Conservation (phyloP, 495 filamentous ascomycete species). For the Aspergillus biplanus region DNA sequence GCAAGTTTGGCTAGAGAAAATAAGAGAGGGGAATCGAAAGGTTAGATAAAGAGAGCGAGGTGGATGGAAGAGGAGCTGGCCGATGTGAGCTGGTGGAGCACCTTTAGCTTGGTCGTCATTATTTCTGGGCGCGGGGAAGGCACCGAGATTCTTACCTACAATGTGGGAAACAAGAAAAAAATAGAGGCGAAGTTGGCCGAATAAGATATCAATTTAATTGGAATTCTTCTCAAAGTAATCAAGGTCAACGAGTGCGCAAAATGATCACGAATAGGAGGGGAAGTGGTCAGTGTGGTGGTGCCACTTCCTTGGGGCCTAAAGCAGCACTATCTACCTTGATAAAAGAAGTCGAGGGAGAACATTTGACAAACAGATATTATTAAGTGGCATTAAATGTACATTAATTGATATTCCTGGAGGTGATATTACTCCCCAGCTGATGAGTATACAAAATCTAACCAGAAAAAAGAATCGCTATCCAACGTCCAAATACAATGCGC, state of each 20-base stretch:
- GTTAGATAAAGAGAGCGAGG: not conserved
- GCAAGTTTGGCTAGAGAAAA: not conserved
- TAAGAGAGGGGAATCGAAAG: not conserved
- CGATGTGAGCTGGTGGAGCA: slow-evolving; percentile 2
- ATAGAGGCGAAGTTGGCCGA: no score
- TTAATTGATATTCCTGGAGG: no score
- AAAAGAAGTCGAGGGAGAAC: not conserved
- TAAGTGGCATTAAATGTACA: no score
- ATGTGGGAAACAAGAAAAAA: not conserved
- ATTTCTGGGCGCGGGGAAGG: slow-evolving; percentile 5
- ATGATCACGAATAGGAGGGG: no score
- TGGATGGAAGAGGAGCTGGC: slow-evolving; percentile 1
- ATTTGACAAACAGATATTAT: no score
- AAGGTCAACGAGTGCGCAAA: no score
- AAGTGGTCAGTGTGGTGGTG: not conserved
- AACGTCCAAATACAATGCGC: not conserved
- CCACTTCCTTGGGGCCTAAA: not conserved
- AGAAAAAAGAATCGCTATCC: not conserved
- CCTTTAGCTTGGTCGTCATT: slow-evolving; percentile 7
- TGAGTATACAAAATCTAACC: not conserved
- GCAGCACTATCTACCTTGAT: not conserved
- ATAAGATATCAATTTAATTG: no score
- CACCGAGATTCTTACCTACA: slow-evolving; percentile 1
- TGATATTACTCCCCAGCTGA: no score
- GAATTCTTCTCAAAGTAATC: no score